phyloP scores from a whole-genome alignment of 2,329 filamentous ascomycete species.

The Albophoma yamanashiensis region DNA sequence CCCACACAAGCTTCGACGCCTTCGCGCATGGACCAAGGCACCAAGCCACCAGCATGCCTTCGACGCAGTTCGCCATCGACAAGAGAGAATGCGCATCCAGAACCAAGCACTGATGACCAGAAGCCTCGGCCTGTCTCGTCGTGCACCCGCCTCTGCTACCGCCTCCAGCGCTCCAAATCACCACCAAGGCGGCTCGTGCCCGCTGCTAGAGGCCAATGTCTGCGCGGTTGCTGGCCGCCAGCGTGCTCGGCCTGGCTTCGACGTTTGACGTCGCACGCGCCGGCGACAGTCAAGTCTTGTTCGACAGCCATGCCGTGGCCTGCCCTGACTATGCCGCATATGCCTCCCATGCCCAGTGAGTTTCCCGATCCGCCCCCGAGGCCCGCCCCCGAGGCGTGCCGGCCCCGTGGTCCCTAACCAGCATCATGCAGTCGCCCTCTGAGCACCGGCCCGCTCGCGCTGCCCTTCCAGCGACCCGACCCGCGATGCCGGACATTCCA shows the following conservation, averaged over 20 bases:
- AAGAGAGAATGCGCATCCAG: background rate
- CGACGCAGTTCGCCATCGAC: background rate
- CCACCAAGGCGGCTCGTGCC: background rate
- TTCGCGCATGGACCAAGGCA: background rate
- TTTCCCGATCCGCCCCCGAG: background rate
- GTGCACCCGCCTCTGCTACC: background rate
- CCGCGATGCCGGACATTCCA: conserved; percentile 79
- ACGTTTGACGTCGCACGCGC: conserved; percentile 8
- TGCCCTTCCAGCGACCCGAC: conserved; percentile 81
- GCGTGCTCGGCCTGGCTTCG: conserved; percentile 15
- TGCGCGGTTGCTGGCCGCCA: conserved; percentile 13
- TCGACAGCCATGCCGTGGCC: conserved; percentile 15
- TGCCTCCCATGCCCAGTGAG: conserved; percentile 27
- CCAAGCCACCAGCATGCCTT: background rate
- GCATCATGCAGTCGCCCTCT: conserved; percentile 52
- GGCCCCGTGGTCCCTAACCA: background rate
- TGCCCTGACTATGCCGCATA: conserved; percentile 32
- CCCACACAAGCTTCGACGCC: background rate
- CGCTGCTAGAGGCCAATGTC: conserved; percentile 9
- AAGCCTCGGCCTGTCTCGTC: background rate
- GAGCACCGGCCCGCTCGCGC: conserved; percentile 64
- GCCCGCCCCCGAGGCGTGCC: no score
- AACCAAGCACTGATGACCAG: background rate
- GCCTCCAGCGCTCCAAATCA: background rate
- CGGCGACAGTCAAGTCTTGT: conserved; percentile 12